Evolutionary conservation across 192 early-diverging fungal genomes (phyloP), one percentile per base, ranked within the genome.

Genomic region (Cetraspora pellucida): DNA sequence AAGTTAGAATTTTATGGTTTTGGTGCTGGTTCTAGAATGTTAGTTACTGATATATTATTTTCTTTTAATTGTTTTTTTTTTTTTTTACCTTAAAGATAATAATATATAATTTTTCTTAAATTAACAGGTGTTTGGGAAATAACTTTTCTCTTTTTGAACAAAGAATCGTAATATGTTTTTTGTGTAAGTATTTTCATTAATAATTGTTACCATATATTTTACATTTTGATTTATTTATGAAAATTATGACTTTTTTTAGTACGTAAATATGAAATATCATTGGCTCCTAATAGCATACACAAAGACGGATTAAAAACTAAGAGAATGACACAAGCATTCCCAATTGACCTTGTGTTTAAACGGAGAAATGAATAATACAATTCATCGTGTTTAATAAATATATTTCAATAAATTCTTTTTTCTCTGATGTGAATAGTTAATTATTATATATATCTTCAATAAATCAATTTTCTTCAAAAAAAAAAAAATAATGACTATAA

Each of bases 141-240:
- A 60, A 60, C 8, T 60, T 60, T 60, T 60, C 58, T 13, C 58
- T 60, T 17, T 1, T 60, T 30, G 58, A 60, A 60, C 58, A 60
- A 60, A 60, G 58, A 23, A 3, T 60, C 10, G 14, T 27, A 16
- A 10, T 60, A 7, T 60, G 58, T 3, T 3, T 16, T 21, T 60
- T 60, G 16, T 60, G 27, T 60, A 28, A 28, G 58, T 28, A 60
- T 60, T 60, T n/a, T 60, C 6, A 28, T 60, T 28, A 4, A 28
- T 60, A 10, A 11, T 23, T 21, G 16, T n/a, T 0, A 9, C 27
- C 0, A 14, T 30, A 60, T 0, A n/a, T 28, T 60, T 16, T 30
- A 28, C 14, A 28, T 1, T 25, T 23, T 10, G 10, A 10, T 27
- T 27, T 27, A 2, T 59, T 59, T 23, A 60, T 13, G 23, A 60